phyloP scores from a whole-genome alignment of 1,284 basidiomycete genomes.

The Mycosarcoma maydis region DNA sequence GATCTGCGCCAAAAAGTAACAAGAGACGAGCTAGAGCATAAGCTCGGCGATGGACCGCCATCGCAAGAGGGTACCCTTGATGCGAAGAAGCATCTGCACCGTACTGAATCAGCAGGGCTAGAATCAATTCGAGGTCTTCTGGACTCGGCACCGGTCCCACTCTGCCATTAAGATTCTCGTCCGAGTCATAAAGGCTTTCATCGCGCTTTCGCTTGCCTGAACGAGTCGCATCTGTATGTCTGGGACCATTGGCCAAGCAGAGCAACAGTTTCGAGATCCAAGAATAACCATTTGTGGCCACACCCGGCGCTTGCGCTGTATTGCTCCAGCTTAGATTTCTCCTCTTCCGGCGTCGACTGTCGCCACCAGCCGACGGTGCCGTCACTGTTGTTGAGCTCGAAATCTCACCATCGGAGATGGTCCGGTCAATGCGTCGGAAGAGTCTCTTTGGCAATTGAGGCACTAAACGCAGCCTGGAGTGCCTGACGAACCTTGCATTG shows the following conservation, averaged over 20 bases:
- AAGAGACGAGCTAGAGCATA: conserved; percentile 26
- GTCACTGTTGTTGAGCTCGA: not conserved
- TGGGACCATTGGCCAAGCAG: not conserved
- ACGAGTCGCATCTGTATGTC: no score
- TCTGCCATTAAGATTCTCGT: not conserved
- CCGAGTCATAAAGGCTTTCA: not conserved
- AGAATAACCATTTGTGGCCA: not conserved
- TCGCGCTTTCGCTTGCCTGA: not conserved
- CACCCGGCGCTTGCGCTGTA: not conserved
- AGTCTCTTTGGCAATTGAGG: conserved; percentile 25
- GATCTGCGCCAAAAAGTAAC: conserved; percentile 28
- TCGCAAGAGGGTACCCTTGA: conserved; percentile 35
- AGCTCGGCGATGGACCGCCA: conserved; percentile 32
- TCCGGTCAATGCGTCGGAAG: conserved; percentile 25
- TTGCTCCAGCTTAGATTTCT: conserved; percentile 3
- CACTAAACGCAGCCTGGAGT: not conserved
- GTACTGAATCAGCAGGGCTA: conserved; percentile 16
- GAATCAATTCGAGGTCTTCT: conserved; percentile 12
- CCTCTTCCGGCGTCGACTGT: conserved; percentile 9
- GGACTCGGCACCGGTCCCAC: conserved; percentile 17
- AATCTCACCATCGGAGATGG: not conserved
- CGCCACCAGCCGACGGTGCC: not conserved
- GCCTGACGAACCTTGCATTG: no score
- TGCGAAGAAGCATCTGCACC: conserved; percentile 30
- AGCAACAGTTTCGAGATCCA: conserved; percentile 2